Conservation (phyloP, 306 rosid genomes). For the Begonia loranthoides region DNA sequence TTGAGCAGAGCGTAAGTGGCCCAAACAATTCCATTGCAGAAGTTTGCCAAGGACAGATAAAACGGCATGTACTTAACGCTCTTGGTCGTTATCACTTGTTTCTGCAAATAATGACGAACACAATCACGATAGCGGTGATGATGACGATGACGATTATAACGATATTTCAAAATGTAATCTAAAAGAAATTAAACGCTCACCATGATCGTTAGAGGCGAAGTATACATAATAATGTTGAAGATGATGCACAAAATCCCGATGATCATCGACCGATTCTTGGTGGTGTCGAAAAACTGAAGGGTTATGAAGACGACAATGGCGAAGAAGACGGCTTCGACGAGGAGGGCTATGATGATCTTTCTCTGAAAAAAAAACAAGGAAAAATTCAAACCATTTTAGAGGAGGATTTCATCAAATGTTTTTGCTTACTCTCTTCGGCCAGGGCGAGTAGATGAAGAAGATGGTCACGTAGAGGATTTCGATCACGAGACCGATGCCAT, state of each 20-base stretch:
- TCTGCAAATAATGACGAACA: conserved; percentile 12
- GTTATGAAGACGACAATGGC: conserved; percentile 9
- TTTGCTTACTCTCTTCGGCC: conserved; percentile 27
- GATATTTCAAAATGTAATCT: not conserved
- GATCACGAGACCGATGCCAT: conserved; percentile 35
- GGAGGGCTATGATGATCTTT: conserved; percentile 21
- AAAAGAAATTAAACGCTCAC: conserved; percentile 12
- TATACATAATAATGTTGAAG: conserved; percentile 56
- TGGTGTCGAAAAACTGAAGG: conserved; percentile 11
- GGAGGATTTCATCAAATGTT: too few relatives aligned
- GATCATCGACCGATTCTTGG: conserved; percentile 16
- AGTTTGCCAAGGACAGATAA: conserved; percentile 39
- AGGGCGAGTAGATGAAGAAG: conserved; percentile 28
- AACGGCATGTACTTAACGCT: conserved; percentile 88
- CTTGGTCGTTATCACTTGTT: conserved; percentile 40
- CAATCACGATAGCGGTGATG: not conserved
- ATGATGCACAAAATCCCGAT: conserved; percentile 38
- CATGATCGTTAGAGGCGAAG: conserved; percentile 71
- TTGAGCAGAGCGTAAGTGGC: conserved; percentile 32
- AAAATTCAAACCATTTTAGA: not conserved
- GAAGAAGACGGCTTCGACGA: conserved; percentile 23
- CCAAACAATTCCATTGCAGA: conserved; percentile 42
- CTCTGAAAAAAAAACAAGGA: conserved; percentile 21
- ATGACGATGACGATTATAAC: not conserved
- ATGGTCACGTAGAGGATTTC: conserved; percentile 24